Base-by-base conservation (phyloP, 2,329 filamentous ascomycete species). In the Aspergillus ochraceoroseus region DNA sequence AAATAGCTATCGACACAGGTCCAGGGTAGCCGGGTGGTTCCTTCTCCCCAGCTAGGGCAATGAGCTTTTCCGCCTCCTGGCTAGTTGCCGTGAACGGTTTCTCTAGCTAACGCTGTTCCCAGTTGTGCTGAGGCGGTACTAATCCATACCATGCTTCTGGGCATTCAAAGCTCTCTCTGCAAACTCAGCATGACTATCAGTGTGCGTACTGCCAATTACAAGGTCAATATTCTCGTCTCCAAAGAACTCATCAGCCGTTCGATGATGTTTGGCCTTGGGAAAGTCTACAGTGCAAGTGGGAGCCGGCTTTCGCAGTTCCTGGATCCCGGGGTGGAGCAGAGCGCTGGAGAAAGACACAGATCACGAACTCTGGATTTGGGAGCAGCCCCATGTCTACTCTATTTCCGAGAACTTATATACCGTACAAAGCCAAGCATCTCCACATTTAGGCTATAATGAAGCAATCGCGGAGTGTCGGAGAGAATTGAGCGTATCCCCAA, bases 51-150 rank as follows among this genome's bases (percentile, higher is more conserved):
- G 36, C 36, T 7, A 39, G 28, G 1, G 3, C 6, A 18, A 39
- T 39, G 3, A 39, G 28, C 11, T 14, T 23, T 12, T 39, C 36
- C 13, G 28, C 36, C 14, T 39, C 36, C 7, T 26, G 19, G 14
- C 28, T n/a, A 9, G 28, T 26, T 9, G 11, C 17, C 3, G 28
- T 29, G 5, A 39, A 39, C 7, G 36, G 36, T 13, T 39, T 39
- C 9, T 39, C 36, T 39, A 2, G 26, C 36, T 39, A 25, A 8
- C n/a, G 6, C 11, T 13, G 14, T 5, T 32, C 3, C 9, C 13
- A 11, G 5, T 11, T 15, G 9, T 3, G 17, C 11, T 19, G 9
- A n/a, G 17, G 1, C 12, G n/a, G n/a, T 9, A 2, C 13, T 23
- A 3, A 17, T n/a, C 20, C 25, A 11, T 12, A 30, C 34, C 34